phyloP scores from a whole-genome alignment of 306 rosid species.

The Vicia villosa region DNA sequence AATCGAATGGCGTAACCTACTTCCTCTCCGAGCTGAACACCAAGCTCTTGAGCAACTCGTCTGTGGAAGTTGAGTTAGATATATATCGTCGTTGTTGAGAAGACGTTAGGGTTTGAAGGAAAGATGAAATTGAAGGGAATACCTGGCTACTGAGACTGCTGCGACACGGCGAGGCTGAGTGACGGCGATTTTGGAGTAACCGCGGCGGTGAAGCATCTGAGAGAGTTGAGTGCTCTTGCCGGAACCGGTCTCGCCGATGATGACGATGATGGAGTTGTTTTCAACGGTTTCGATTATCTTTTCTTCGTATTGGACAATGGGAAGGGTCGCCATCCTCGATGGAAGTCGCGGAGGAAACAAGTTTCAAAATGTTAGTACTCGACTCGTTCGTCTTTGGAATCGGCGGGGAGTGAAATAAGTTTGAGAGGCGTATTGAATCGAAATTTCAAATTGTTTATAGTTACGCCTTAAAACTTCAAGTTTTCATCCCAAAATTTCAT shows the following conservation, averaged over 20 bases:
- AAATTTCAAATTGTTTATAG: no score
- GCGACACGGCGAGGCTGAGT: slow-evolving; percentile 99
- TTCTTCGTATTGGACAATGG: slow-evolving; percentile 82
- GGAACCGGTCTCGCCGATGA: slow-evolving; percentile 95
- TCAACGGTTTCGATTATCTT: slow-evolving; percentile 75
- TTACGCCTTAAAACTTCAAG: no score
- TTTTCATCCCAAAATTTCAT: no score
- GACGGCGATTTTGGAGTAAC: slow-evolving; percentile 74
- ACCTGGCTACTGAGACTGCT: slow-evolving; percentile 92
- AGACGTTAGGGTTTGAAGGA: not conserved
- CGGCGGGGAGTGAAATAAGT: no score
- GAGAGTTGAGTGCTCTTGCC: slow-evolving; percentile 98
- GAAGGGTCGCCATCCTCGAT: slow-evolving; percentile 65
- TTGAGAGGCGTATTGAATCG: no score
- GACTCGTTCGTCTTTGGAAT: no score
- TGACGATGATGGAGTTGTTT: slow-evolving; percentile 60
- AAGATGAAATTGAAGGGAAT: not conserved
- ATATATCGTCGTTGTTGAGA: not conserved
- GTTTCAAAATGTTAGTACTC: no score
- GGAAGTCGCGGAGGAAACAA: not conserved
- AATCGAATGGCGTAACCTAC: slow-evolving; percentile 95
- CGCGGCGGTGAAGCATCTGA: slow-evolving; percentile 78
- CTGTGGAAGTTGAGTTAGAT: slow-evolving; percentile 45
- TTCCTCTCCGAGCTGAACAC: slow-evolving; percentile 86
- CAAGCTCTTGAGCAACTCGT: slow-evolving; percentile 92